Evolutionary conservation across 176 grass and related monocot genomes (phyloP), one percentile per base, ranked within the genome.

Genomic region (Coix lacrymajobi): DNA sequence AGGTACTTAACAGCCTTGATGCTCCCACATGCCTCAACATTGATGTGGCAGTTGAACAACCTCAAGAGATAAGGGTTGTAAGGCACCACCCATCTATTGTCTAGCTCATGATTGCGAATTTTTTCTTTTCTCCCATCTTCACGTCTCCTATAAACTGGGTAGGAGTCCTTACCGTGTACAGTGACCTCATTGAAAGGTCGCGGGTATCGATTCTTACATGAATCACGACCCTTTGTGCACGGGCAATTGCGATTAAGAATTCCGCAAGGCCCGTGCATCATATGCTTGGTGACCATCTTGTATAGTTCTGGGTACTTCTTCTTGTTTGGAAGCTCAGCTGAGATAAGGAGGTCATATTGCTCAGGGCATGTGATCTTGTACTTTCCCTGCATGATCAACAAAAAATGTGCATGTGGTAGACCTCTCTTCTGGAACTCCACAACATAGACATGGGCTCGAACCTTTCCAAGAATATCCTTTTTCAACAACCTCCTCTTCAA

Each of bases 1-100:
- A 77, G 19, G 20, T 77, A 85, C 30, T 77, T 85, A 5, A 39
- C 82, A 26, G 26, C 28, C 38, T 63, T 60, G 5, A 68, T 86
- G 13, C 64, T 69, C 0, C 63, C 56, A 33, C 64, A 85, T 24
- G 78, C 29, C 8, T 85, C 83, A 43, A 85, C 75, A 45, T 79
- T 85, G 5, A 85, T 79, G 25, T 85, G 83, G 20, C 83, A 85
- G 39, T 85, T 85, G 24, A 67, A 22, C 29, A 12, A 9, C 28
- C 60, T 20, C 60, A 83, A 12, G 9, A 44, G 43, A 11, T 44
- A 44, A 44, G 9, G 43, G 43, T 44, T 44, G 43, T 44, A 44
- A 28, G 52, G 66, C 32, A 49, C 66, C 2, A 83, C 64, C 79
- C 79, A 85, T 54, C 28, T 66, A 1, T 85, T 85, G 24, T 85